These are phyloP conservation scores for Thermoascus crustaceus DNA, from an alignment of 2,329 filamentous ascomycete species.

Conservation along the genomic window DNA sequence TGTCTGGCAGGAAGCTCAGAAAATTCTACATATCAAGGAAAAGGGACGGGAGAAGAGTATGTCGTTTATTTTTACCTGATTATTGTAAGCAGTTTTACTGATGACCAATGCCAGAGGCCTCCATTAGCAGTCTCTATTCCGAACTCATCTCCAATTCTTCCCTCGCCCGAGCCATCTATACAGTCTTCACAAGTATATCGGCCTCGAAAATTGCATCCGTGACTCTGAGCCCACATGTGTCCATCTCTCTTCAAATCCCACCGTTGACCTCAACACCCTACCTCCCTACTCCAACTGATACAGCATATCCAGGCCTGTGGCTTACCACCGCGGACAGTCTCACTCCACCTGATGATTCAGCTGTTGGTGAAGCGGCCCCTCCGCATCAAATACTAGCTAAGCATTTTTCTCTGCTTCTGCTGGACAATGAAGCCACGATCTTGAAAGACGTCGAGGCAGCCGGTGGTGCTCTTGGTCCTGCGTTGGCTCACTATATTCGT, in stretches of 20 bases:
- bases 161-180: constrained; percentile 72
- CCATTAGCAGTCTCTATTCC: constrained; percentile 31
- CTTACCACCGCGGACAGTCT: constrained; percentile 78
- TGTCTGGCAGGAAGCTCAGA: constrained; percentile 83
- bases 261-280: constrained; percentile 61
- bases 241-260: constrained; percentile 56
- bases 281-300: constrained; percentile 60
- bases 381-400: constrained; percentile 60
- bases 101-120: constrained; percentile 19
- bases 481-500: constrained; percentile 65
- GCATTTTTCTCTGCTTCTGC: constrained; percentile 76
- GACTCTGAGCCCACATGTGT: constrained; percentile 58
- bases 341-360: constrained; percentile 57
- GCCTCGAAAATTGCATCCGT: constrained; percentile 79
- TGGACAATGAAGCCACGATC: constrained; percentile 74
- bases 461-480: constrained; percentile 63
- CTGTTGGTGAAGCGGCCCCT: constrained; percentile 48
- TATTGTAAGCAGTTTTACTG: constrained; percentile 11
- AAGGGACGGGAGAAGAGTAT: constrained; percentile 59
- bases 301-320: constrained; percentile 68
- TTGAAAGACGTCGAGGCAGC: constrained; percentile 62
- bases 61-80: constrained; percentile 3
- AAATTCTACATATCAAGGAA: constrained; percentile 71
- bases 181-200: constrained; percentile 72
- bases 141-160: constrained; percentile 56